Evolutionary conservation across 225 moss, liverwort and hornwort genomes (phyloP).

Genomic region (Ulota crispa): DNA sequence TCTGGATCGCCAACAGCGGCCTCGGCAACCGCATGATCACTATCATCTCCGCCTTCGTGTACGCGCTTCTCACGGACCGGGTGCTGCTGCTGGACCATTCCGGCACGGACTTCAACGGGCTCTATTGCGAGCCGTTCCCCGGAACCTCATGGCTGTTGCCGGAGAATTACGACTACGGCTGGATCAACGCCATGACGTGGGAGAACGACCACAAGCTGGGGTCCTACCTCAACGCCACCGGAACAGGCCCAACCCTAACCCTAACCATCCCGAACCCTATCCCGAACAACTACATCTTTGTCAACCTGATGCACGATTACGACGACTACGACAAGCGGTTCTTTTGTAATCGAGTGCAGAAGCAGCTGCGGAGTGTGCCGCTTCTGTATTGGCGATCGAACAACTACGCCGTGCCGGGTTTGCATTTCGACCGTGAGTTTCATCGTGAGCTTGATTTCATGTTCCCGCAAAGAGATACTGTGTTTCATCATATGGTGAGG

Average conservation of each 20-base stretch:
- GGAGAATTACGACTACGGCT: constrained; percentile 32
- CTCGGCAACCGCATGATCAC: constrained; percentile 79
- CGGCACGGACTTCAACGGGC: constrained; percentile 45
- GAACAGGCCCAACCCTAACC: not conserved
- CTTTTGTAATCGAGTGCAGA: constrained; percentile 66
- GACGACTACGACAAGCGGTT: constrained; percentile 61
- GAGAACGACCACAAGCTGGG: constrained; percentile 56
- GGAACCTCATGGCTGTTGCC: constrained; percentile 71
- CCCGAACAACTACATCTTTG: constrained; percentile 51
- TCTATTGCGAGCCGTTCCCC: constrained; percentile 86
- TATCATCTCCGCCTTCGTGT: constrained; percentile 66
- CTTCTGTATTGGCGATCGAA: constrained; percentile 69
- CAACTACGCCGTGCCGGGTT: constrained; percentile 72
- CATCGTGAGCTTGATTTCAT: constrained; percentile 54
- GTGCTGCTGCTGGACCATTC: constrained; percentile 53
- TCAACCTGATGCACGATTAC: constrained; percentile 79
- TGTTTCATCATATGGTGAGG: constrained; percentile 66
- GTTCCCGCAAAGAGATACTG: constrained; percentile 59
- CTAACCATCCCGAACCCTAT: constrained; percentile 24
- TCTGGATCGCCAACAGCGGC: constrained; percentile 59
- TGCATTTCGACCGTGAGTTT: constrained; percentile 60
- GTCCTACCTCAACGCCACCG: constrained; percentile 26
- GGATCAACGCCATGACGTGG: constrained; percentile 61
- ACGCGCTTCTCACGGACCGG: constrained; percentile 75
- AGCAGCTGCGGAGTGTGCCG: constrained; percentile 43